Percentiles rank a stretch among this genome's conserved stretches.
phyloP scores from a whole-genome alignment of 78 protist genomes.

The Guillardia theta region DNA sequence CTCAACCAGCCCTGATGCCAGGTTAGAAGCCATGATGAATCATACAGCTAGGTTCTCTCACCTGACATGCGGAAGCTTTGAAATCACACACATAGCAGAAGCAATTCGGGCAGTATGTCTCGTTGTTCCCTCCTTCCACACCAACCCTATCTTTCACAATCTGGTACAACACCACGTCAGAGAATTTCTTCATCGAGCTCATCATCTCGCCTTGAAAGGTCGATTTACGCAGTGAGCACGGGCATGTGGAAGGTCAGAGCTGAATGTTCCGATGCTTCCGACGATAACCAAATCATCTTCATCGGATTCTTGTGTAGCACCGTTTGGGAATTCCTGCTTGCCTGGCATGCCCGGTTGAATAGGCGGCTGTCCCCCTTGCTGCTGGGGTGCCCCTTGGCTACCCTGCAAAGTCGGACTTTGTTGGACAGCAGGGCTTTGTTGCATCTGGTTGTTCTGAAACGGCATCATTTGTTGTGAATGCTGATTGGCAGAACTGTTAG shows the following conservation, averaged over 20 bases:
- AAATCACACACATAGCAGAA: constrained; percentile 13
- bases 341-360: too few relatives aligned
- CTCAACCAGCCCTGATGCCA: not conserved
- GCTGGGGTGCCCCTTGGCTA: too few relatives aligned
- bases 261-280: not conserved
- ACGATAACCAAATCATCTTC: not conserved
- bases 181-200: too few relatives aligned
- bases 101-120: constrained; percentile 10
- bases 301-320: not conserved
- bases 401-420: too few relatives aligned
- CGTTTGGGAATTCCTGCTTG: too few relatives aligned
- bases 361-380: too few relatives aligned
- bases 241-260: constrained; percentile 1
- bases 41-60: too few relatives aligned
- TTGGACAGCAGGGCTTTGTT: too few relatives aligned
- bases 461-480: too few relatives aligned
- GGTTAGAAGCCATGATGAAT: too few relatives aligned
- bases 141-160: not conserved
- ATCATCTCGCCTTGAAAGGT: not conserved
- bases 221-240: not conserved
- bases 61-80: not conserved
- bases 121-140: not conserved
- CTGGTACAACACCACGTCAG: not conserved
- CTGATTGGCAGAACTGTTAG: too few relatives aligned
- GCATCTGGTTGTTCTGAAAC: too few relatives aligned